These are phyloP conservation scores for Elongisporangium anandrum DNA, from an alignment of 352 stramenopile species.

Conservation along the genomic window DNA sequence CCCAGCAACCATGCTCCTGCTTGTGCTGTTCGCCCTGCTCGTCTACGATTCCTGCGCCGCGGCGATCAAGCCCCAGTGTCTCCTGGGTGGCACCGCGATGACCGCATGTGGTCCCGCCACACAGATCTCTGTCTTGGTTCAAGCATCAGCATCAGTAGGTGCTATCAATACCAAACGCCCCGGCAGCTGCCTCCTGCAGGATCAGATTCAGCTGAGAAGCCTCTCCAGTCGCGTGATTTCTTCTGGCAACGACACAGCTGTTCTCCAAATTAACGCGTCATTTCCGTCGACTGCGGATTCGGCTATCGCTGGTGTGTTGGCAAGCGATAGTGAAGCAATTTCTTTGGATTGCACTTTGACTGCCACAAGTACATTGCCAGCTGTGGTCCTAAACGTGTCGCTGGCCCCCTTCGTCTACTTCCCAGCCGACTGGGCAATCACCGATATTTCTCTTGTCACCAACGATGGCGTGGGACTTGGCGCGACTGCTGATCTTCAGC, in stretches of 20 bases:
- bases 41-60: neutral
- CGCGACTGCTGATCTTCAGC: conserved; percentile 8
- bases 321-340: conserved; percentile 1
- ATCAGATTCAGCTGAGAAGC: conserved; percentile 10
- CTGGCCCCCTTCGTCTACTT: conserved; percentile 14
- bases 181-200: conserved; percentile 12
- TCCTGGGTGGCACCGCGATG: neutral
- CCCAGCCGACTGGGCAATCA: conserved; percentile 12
- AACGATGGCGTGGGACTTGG: neutral
- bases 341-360: neutral
- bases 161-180: neutral
- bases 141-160: neutral
- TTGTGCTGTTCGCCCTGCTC: neutral
- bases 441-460: conserved; percentile 11
- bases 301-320: neutral
- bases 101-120: neutral
- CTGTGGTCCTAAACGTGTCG: conserved; percentile 11
- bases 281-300: conserved; percentile 5
- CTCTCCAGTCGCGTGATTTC: conserved; percentile 9
- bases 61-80: neutral
- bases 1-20: neutral
- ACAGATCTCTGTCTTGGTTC: neutral
- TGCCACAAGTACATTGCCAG: neutral
- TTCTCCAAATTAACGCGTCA: conserved; percentile 17
- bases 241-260: conserved; percentile 4